These are phyloP conservation scores for Leptomonas seymouri DNA, from an alignment of 208 protist species.

Conservation along the genomic window DNA sequence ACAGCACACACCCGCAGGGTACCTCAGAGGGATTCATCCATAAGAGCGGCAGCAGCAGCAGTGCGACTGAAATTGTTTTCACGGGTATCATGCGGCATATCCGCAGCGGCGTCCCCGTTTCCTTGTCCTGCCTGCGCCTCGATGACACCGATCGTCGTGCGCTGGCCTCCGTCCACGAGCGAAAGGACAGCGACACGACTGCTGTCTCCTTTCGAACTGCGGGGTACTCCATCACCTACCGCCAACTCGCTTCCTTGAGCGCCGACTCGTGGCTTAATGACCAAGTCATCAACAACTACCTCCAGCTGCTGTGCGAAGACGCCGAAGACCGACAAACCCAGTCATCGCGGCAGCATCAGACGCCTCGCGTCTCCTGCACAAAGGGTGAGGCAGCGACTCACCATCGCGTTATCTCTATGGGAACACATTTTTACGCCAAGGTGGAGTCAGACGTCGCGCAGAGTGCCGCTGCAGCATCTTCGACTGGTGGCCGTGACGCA, in stretches of 20 bases:
- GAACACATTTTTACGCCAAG: slow-evolving; percentile 83
- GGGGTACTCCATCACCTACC: slow-evolving; percentile 57
- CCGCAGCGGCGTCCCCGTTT: slow-evolving; percentile 30
- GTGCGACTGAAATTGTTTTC: background rate
- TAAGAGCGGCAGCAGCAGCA: background rate
- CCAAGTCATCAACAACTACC: slow-evolving; percentile 86
- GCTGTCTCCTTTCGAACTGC: slow-evolving; percentile 37
- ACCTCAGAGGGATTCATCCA: background rate
- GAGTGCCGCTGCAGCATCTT: background rate
- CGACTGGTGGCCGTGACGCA: background rate
- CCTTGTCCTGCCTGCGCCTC: slow-evolving; percentile 30
- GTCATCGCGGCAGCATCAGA: background rate
- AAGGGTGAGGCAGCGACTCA: slow-evolving; percentile 3
- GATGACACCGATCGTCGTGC: slow-evolving; percentile 45
- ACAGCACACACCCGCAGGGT: background rate
- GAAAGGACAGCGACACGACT: slow-evolving; percentile 27
- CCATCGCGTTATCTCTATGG: slow-evolving; percentile 46
- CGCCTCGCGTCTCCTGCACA: background rate
- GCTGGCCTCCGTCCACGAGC: slow-evolving; percentile 25
- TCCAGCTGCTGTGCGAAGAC: slow-evolving; percentile 62
- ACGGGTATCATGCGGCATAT: slow-evolving; percentile 56
- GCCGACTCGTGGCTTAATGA: slow-evolving; percentile 75
- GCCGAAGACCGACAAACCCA: background rate
- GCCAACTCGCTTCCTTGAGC: slow-evolving; percentile 58
- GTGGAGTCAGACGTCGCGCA: slow-evolving; percentile 53